These are phyloP conservation scores for Mallotus japonicus DNA, from an alignment of 441 rosid species.

Conservation along the genomic window DNA sequence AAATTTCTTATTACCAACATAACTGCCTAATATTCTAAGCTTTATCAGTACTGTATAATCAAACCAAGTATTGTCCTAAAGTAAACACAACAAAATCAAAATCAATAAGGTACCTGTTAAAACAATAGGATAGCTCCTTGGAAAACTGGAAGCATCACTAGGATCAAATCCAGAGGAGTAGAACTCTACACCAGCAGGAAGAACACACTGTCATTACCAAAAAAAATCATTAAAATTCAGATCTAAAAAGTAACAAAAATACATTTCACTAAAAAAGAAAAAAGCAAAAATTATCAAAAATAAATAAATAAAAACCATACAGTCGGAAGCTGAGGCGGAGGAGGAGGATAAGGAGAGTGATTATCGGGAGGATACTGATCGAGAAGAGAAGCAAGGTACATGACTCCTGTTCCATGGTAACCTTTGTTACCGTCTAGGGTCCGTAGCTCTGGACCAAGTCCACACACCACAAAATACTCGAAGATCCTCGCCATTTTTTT, in stretches of 20 bases:
- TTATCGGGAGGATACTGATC: slow-evolving; percentile 81
- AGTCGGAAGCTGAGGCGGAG: slow-evolving; percentile 96
- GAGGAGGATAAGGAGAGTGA: slow-evolving; percentile 71
- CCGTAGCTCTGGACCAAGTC: slow-evolving; percentile 94
- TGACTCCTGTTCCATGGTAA: slow-evolving; percentile 55
- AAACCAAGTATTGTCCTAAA: too few relatives aligned
- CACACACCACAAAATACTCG: slow-evolving; percentile 94
- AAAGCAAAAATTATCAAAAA: background rate
- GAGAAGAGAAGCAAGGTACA: slow-evolving; percentile 73
- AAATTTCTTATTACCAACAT: background rate
- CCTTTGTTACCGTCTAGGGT: slow-evolving; percentile 84
- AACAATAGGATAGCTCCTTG: slow-evolving; percentile 93
- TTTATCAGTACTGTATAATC: too few relatives aligned
- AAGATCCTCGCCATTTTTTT: slow-evolving; percentile 66
- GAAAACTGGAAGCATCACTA: slow-evolving; percentile 56
- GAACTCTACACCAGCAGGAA: slow-evolving; percentile 90
- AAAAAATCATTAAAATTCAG: slow-evolving; percentile 16
- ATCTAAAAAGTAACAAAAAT: slow-evolving; percentile 17
- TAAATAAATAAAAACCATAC: slow-evolving; percentile 34
- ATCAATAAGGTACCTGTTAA: slow-evolving; percentile 58
- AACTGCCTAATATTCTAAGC: background rate
- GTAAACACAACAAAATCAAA: too few relatives aligned
- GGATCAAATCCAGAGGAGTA: slow-evolving; percentile 68
- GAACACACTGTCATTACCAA: slow-evolving; percentile 58
- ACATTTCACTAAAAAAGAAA: background rate